phyloP scores from a whole-genome alignment of 768 basidiomycete genomes.

The Trametes maxima region DNA sequence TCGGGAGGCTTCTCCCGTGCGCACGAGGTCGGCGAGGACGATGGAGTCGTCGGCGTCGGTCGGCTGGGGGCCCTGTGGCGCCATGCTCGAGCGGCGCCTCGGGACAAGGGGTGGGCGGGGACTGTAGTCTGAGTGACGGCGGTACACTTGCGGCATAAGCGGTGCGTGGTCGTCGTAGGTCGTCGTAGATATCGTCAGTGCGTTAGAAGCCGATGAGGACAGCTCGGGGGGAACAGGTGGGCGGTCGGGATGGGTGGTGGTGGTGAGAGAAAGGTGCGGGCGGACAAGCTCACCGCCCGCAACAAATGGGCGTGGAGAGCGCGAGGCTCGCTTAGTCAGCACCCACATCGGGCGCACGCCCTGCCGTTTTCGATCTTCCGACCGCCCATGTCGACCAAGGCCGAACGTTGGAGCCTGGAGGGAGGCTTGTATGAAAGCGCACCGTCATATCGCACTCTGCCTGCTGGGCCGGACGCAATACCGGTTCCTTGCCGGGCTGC shows the following conservation, averaged over 20 bases:
- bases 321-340: constrained; percentile 24
- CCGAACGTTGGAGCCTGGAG: neutral
- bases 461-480: neutral
- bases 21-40: constrained; percentile 71
- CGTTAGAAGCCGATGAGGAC: neutral
- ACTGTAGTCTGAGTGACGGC: constrained; percentile 28
- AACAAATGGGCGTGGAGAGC: constrained; percentile 21
- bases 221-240: neutral
- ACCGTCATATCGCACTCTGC: neutral
- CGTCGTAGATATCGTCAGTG: constrained; percentile 10
- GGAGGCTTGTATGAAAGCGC: neutral
- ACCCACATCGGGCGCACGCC: constrained; percentile 5
- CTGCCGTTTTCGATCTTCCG: neutral
- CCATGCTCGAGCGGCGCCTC: constrained; percentile 27
- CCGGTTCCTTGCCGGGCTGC: neutral
- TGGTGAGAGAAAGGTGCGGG: constrained; percentile 11
- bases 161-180: neutral
- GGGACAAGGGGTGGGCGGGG: constrained; percentile 25
- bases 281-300: constrained; percentile 6
- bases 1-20: constrained; percentile 73
- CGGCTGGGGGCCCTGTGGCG: constrained; percentile 27
- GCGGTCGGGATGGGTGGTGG: neutral
- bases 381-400: neutral
- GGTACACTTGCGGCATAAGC: constrained; percentile 35
- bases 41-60: constrained; percentile 68